Evolutionary conservation across 257 asterid genomes (phyloP), one percentile per base, ranked within the genome.

Genomic region (Solanum chiquidenum): DNA sequence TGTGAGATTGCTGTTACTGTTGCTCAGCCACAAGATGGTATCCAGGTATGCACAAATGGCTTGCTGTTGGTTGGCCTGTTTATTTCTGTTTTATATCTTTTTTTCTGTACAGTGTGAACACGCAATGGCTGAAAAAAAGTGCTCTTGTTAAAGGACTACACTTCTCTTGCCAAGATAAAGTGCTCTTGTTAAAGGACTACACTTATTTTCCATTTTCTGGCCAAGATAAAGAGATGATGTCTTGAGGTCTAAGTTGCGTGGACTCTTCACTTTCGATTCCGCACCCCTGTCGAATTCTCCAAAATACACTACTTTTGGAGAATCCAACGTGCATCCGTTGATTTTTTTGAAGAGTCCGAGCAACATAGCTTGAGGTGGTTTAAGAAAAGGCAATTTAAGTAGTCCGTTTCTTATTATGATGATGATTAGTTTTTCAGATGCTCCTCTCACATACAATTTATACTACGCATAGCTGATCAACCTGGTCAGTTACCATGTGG

Each of bases 11-110:
- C 99, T 31, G 90, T 94, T 83, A 92, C 97, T 79, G 99, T 96
- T 20, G 94, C 98, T 89, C 99, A 95, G 90, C 99, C 98, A 71
- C 99, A 95, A 89, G 94, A 97, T 91, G 98, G 99, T 83, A 87
- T 95, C 94, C 99, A 97, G 98, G 99, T 90, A 94, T 60, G 93
- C 91, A 9, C 86, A 79, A 73, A 29, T 12, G 18, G 7, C 42
- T 29, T 29, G 11, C 42, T 29, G 69, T 76, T 76, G 83, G 23
- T 40, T 76, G 60, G 60, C 83, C 60, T 40, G n/a, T 76, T 75
- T 21, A 11, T 35, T 75, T 75, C 23, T 37, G 83, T 38, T 76
- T 21, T 40, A 40, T 20, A 55, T 55, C 9, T 20, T 52, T 40
- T 38, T 73, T 38, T n/a, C 83, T 76, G 60, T 76, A 40, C 29